Conservation (phyloP, 1,284 basidiomycete species). For the Wolfiporia cocos region DNA sequence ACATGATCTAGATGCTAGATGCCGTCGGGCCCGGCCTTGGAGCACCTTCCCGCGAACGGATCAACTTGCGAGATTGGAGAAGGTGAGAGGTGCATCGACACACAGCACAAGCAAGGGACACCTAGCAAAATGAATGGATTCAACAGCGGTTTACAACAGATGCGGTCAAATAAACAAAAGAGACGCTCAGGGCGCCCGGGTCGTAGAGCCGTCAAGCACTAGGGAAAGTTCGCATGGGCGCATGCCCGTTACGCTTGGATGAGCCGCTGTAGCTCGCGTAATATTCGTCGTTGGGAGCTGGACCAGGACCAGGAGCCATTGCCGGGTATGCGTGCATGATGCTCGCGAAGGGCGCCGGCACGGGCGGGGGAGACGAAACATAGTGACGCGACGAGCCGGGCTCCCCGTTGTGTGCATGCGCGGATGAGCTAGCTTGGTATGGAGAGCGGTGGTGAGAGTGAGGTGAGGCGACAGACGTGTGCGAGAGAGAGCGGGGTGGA, state of each 20-base stretch:
- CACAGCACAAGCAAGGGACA: too few relatives aligned
- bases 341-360: slow-evolving; percentile 48
- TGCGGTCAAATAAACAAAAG: slow-evolving; percentile 1
- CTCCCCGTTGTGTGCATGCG: slow-evolving; percentile 12
- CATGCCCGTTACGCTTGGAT: slow-evolving; percentile 24
- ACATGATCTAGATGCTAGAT: too few relatives aligned
- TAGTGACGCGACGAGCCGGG: slow-evolving; percentile 22
- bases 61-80: too few relatives aligned
- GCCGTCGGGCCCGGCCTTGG: too few relatives aligned
- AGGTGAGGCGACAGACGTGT: slow-evolving; percentile 14
- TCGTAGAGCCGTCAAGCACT: neutral
- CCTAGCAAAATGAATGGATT: slow-evolving; percentile 2
- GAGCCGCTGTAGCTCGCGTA: too few relatives aligned
- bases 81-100: too few relatives aligned
- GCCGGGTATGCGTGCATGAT: slow-evolving; percentile 58
- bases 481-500: slow-evolving; percentile 9
- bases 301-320: slow-evolving; percentile 16
- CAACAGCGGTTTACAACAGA: neutral
- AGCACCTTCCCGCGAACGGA: too few relatives aligned
- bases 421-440: slow-evolving; percentile 20
- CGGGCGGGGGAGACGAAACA: slow-evolving; percentile 23
- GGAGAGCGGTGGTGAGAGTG: slow-evolving; percentile 17
- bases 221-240: slow-evolving; percentile 7
- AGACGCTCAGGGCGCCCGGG: neutral
- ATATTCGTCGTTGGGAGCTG: slow-evolving; percentile 12